Evolutionary conservation across 345 rosid genomes (phyloP).

Genomic region (Moricandia arvensis): DNA sequence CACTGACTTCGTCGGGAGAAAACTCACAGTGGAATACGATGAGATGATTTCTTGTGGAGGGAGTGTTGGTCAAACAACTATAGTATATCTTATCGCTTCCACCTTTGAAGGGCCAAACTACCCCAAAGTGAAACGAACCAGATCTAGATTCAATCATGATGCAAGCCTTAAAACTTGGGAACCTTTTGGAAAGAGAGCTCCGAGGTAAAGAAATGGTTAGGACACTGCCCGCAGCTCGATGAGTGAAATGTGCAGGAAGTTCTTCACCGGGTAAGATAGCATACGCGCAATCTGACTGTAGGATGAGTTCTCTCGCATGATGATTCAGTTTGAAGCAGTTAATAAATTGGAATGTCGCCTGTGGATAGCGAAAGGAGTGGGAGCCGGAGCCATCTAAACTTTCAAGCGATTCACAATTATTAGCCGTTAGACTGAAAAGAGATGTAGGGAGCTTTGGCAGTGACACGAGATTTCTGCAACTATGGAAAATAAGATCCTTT

Average conservation of each 20-base stretch:
- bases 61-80: not conserved
- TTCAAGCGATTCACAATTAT: slow-evolving; percentile 2
- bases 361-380: not conserved
- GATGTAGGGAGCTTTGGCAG: slow-evolving; percentile 8
- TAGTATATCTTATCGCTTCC: not conserved
- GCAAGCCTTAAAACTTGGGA: not conserved
- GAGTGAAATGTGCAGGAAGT: not conserved
- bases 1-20: not conserved
- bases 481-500: not conserved
- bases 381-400: not conserved
- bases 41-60: not conserved
- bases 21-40: not conserved
- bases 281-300: not conserved
- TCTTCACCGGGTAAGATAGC: not conserved
- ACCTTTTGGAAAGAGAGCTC: not conserved
- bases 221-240: not conserved
- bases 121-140: not conserved
- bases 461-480: not conserved
- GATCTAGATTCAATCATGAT: not conserved
- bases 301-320: not conserved
- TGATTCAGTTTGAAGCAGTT: slow-evolving; percentile 7
- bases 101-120: not conserved
- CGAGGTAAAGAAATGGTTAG: not conserved
- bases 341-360: not conserved
- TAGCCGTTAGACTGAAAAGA: not conserved